Base-by-base conservation (phyloP, 331 rosid genomes). In the Arachis monticola region DNA sequence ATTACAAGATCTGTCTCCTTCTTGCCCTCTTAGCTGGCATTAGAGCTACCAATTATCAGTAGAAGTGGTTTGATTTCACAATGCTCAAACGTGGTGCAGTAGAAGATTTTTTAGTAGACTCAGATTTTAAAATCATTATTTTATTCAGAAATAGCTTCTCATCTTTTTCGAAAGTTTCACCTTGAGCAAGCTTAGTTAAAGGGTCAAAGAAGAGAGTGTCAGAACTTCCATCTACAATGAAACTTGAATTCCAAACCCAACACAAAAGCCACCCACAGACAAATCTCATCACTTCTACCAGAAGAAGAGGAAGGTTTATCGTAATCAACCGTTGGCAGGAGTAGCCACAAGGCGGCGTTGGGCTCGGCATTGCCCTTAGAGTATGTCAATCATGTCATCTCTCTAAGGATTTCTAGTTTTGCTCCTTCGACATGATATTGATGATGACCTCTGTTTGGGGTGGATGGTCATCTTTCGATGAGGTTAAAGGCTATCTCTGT, bases 291-390 rank as follows among this genome's bases (percentile, higher is more conserved):
- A 64, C 17, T 10, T 75, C 58, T 4, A 57, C 60, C 12, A 76
- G 8, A 2, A 76, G 0, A 17, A 76, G 27, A 17, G 80, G 80
- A 6, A 32, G 66, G 65, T 27, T 40, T 40, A 11, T 14, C 5
- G 38, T 75, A 75, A 55, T 64, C 79, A 27, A 31, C 17, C 7
- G 17, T 64, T 11, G 72, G 72, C 22, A 75, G 2, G 10, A 75
- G 72, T 7, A 30, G 65, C 30, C 0, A 7, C 58, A 64, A 41
- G 47, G 57, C 17, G 10, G 42, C 48, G 0, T 64, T 6, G 3
- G 79, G 79, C 31, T 12, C 55, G 14, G 42, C 64, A 5, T 64
- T 58, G 6, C 48, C 58, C 30, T 27, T 27, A 27, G 30, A 27
- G 30, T 27, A 27, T 27, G 30, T 27, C 30, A 27, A 1, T 27